These are phyloP conservation scores for Dothistroma septosporum DNA, from an alignment of 2,329 filamentous ascomycete genomes.

Conservation along the genomic window DNA sequence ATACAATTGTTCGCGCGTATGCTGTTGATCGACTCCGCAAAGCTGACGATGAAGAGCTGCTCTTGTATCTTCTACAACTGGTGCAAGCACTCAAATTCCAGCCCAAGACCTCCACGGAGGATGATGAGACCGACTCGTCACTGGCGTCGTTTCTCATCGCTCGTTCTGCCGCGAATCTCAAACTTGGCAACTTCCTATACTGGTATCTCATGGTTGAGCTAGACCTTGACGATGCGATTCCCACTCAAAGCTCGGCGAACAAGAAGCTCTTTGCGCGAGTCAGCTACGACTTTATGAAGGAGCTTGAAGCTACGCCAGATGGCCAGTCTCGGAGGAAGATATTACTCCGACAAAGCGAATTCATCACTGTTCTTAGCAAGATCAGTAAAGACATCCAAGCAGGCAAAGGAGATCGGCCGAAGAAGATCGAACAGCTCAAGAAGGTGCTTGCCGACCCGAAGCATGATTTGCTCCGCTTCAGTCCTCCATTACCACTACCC, in stretches of 20 bases:
- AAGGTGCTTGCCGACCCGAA: slow-evolving; percentile 80
- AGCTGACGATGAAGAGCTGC: slow-evolving; percentile 84
- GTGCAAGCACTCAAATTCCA: slow-evolving; percentile 97
- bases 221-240: slow-evolving; percentile 57
- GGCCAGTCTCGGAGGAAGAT: slow-evolving; percentile 71
- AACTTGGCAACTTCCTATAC: slow-evolving; percentile 89
- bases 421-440: slow-evolving; percentile 81
- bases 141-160: slow-evolving; percentile 85
- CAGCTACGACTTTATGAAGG: slow-evolving; percentile 92
- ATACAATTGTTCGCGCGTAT: slow-evolving; percentile 81
- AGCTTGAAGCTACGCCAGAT: slow-evolving; percentile 67
- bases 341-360: slow-evolving; percentile 80
- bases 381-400: slow-evolving; percentile 85
- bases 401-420: slow-evolving; percentile 69
- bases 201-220: slow-evolving; percentile 99
- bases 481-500: slow-evolving; percentile 81
- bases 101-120: slow-evolving; percentile 45
- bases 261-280: slow-evolving; percentile 87
- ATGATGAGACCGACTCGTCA: slow-evolving; percentile 67
- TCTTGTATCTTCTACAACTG: slow-evolving; percentile 86
- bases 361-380: slow-evolving; percentile 80
- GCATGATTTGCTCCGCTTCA: slow-evolving; percentile 78
- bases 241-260: slow-evolving; percentile 62
- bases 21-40: slow-evolving; percentile 89
- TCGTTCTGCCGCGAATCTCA: slow-evolving; percentile 80